These are phyloP conservation scores for Gaeumannomyces tritici DNA, from an alignment of 2,329 filamentous ascomycete species.

Conservation along the genomic window DNA sequence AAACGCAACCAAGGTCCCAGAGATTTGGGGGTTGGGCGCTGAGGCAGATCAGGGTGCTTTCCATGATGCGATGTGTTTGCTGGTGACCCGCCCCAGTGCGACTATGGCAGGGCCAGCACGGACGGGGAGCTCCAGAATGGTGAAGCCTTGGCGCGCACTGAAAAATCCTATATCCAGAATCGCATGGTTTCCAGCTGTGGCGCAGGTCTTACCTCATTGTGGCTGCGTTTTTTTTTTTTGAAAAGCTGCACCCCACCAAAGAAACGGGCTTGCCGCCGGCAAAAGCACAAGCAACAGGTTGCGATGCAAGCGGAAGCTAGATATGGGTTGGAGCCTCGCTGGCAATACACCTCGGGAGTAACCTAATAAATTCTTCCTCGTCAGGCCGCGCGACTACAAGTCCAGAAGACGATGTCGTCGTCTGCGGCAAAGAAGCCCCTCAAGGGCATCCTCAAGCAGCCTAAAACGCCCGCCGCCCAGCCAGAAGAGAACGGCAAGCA, in stretches of 20 bases:
- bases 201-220: background rate
- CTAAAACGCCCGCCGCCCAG: conserved; percentile 28
- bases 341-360: too few species aligned
- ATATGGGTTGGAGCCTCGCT: too few species aligned
- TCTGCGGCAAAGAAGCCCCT: conserved; percentile 20
- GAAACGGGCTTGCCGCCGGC: background rate
- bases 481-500: conserved; percentile 24
- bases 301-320: too few species aligned
- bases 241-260: background rate
- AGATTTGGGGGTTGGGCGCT: background rate
- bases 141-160: too few species aligned
- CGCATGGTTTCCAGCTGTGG: background rate
- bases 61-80: background rate
- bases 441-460: conserved; percentile 55
- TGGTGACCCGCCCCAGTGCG: background rate
- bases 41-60: background rate
- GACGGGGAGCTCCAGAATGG: too few species aligned
- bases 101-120: background rate
- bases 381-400: too few species aligned
- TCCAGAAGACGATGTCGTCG: conserved; percentile 30
- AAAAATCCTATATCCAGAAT: too few species aligned
- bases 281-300: too few species aligned
- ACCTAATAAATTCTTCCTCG: too few species aligned
- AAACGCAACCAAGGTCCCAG: background rate
- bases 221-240: background rate